Evolutionary conservation across 1,139 yeast species (phyloP).

Genomic region (Suhomyces kunorum): DNA sequence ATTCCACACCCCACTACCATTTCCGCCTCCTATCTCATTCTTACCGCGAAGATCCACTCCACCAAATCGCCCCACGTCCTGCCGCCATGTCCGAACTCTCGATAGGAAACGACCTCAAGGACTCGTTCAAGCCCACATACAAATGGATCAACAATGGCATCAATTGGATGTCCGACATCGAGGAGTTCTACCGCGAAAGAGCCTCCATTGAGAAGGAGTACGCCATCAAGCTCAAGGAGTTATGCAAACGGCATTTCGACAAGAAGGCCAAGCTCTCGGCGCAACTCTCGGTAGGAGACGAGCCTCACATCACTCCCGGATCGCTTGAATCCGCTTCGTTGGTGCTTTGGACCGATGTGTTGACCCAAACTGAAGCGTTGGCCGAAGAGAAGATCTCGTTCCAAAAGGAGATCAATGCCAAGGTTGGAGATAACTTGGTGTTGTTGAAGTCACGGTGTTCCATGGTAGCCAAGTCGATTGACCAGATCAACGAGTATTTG

Average conservation of each 20-base stretch:
- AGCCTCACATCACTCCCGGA: slow-evolving; percentile 91
- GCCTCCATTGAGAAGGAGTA: slow-evolving; percentile 83
- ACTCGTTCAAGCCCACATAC: slow-evolving; percentile 72
- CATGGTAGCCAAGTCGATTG: slow-evolving; percentile 56
- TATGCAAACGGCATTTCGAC: slow-evolving; percentile 71
- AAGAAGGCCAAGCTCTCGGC: slow-evolving; percentile 74
- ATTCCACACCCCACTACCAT: slow-evolving; percentile 3
- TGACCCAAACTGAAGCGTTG: slow-evolving; percentile 80
- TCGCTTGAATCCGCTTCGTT: slow-evolving; percentile 89
- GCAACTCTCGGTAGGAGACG: slow-evolving; percentile 81
- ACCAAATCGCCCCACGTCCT: not conserved
- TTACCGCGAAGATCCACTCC: slow-evolving; percentile 1
- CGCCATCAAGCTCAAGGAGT: slow-evolving; percentile 61
- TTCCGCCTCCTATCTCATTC: slow-evolving; percentile 6
- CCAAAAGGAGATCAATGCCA: slow-evolving; percentile 60
- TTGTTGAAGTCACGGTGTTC: slow-evolving; percentile 57
- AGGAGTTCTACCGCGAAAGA: slow-evolving; percentile 80
- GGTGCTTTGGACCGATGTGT: slow-evolving; percentile 91
- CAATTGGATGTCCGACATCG: slow-evolving; percentile 75
- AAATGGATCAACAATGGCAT: slow-evolving; percentile 77
- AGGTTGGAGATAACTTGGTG: slow-evolving; percentile 63
- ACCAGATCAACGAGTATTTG: slow-evolving; percentile 59
- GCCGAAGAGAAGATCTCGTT: slow-evolving; percentile 67
- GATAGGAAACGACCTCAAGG: slow-evolving; percentile 74
- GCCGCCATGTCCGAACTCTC: slow-evolving; percentile 14